Conservation (phyloP, 2,329 filamentous ascomycete genomes). For the Polytolypa hystricis region DNA sequence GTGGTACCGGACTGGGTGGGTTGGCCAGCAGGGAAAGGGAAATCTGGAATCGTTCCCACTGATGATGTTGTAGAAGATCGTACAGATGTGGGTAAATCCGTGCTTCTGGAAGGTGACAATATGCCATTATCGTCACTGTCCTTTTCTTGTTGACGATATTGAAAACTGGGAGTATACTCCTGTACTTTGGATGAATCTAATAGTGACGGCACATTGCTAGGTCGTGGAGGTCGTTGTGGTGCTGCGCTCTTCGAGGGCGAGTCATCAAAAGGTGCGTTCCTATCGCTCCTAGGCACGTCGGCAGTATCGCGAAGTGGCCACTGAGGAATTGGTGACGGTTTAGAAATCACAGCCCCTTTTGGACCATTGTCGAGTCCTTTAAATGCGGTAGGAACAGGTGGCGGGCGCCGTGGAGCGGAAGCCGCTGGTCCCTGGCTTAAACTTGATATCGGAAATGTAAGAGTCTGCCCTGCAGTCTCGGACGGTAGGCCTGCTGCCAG, state of each 20-base stretch:
- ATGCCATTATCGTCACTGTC: too few species aligned
- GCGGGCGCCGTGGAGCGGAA: too few species aligned
- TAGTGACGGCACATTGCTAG: constrained; percentile 26
- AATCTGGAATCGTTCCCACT: too few species aligned
- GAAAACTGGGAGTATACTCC: constrained; percentile 17
- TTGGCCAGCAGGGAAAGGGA: constrained; percentile 15
- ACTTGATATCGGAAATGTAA: too few species aligned
- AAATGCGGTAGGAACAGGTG: constrained; percentile 12
- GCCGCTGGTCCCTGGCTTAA: too few species aligned
- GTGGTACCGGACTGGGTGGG: constrained; percentile 12
- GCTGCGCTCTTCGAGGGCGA: constrained; percentile 24
- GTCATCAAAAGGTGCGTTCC: constrained; percentile 17
- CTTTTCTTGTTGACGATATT: constrained; percentile 14
- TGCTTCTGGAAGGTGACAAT: too few species aligned
- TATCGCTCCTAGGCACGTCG: constrained; percentile 15
- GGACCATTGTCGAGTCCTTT: constrained; percentile 7
- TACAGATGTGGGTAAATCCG: too few species aligned
- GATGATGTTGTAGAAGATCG: too few species aligned
- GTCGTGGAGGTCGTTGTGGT: constrained; percentile 32
- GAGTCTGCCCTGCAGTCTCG: too few species aligned
- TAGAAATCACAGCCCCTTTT: constrained; percentile 7
- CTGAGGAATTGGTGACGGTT: constrained; percentile 29
- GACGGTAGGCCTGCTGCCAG: constrained; percentile 22
- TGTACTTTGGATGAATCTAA: constrained; percentile 26
- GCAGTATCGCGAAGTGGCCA: constrained; percentile 37